phyloP scores from a whole-genome alignment of 129 eudicot species.

The Flaveria ramosissima region DNA sequence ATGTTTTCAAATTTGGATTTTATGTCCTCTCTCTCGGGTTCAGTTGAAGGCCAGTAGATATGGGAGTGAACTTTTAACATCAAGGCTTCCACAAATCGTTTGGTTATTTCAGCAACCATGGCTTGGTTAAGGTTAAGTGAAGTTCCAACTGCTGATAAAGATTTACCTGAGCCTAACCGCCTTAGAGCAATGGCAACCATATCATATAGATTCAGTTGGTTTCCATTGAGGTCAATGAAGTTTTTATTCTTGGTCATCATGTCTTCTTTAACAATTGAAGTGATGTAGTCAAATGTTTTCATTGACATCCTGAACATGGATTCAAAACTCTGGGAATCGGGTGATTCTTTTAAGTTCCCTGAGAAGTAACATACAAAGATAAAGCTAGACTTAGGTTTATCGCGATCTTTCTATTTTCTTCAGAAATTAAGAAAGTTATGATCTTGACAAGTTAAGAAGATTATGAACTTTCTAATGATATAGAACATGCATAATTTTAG shows the following conservation, averaged over 20 bases:
- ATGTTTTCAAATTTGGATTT: conserved; percentile 54
- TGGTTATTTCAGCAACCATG: conserved; percentile 58
- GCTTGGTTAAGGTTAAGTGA: conserved; percentile 53
- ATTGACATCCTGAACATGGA: conserved; percentile 62
- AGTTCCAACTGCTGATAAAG: conserved; percentile 44
- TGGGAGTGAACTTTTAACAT: conserved; percentile 42
- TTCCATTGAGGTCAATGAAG: conserved; percentile 45
- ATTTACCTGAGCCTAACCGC: conserved; percentile 67
- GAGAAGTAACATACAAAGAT: conserved; percentile 26
- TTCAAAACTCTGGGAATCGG: conserved; percentile 49
- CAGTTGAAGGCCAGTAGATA: conserved; percentile 58
- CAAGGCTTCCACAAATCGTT: conserved; percentile 65
- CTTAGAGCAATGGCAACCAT: conserved; percentile 64
- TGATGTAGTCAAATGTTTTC: conserved; percentile 61
- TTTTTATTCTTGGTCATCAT: conserved; percentile 42
- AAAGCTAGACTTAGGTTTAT: background rate
- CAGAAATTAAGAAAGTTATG: background rate
- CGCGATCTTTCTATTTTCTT: no score
- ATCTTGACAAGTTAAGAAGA: conserved; percentile 1
- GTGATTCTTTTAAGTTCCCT: conserved; percentile 41
- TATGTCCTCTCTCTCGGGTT: conserved; percentile 39
- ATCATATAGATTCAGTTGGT: conserved; percentile 46
- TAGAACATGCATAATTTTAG: background rate
- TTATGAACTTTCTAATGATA: conserved; percentile 12
- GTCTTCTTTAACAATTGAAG: conserved; percentile 55